Evolutionary conservation across 257 asterid species (phyloP).

Genomic region (Capsicum pubescens): DNA sequence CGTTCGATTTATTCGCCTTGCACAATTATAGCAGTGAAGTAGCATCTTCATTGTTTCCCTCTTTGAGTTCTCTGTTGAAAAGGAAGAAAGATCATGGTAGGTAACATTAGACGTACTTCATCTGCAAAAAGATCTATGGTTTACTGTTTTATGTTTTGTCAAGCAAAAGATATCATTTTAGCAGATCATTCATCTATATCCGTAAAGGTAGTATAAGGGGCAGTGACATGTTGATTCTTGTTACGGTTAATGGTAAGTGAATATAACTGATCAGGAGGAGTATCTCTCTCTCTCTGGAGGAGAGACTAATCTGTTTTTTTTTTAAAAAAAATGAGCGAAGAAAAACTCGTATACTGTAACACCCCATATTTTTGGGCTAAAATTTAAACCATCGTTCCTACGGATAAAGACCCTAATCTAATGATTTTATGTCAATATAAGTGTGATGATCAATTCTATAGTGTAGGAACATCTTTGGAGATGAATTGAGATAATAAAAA

Average conservation of each 20-base stretch:
- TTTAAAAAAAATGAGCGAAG: too few species aligned
- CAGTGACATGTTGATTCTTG: not conserved
- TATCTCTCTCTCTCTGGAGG: not conserved
- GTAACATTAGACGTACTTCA: slow-evolving; percentile 8
- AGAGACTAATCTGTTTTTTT: too few species aligned
- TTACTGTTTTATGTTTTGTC: not conserved
- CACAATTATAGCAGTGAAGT: slow-evolving; percentile 81
- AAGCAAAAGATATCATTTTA: not conserved
- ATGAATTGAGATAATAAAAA: too few species aligned
- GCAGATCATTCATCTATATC: not conserved
- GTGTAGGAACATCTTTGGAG: too few species aligned
- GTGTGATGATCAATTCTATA: too few species aligned
- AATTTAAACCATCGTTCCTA: too few species aligned
- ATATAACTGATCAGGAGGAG: not conserved
- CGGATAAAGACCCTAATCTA: too few species aligned
- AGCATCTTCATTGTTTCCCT: slow-evolving; percentile 68
- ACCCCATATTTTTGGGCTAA: too few species aligned
- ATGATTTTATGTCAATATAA: too few species aligned
- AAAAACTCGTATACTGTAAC: too few species aligned
- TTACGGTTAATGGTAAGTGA: not conserved
- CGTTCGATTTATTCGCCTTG: slow-evolving; percentile 24
- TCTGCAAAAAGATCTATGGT: not conserved
- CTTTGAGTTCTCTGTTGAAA: slow-evolving; percentile 56
- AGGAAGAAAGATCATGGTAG: slow-evolving; percentile 88
- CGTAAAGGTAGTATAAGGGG: not conserved